Percentiles rank a stretch among this genome's conserved stretches.
Conservation (phyloP, 2,329 filamentous ascomycete species). For the Fusarium papillatum region DNA sequence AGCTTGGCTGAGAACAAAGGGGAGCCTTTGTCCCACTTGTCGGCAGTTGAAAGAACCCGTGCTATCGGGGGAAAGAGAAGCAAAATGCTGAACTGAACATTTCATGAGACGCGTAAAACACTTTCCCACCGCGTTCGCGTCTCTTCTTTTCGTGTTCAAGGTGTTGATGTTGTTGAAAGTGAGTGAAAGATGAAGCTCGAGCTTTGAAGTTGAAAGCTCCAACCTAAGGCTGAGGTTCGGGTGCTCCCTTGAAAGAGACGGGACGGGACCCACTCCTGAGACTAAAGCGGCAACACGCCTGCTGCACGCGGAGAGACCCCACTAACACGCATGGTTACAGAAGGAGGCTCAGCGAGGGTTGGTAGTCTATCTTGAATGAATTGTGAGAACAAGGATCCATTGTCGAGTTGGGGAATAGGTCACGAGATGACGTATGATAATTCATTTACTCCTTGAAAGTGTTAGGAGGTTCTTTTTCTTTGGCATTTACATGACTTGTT, state of each 20-base stretch:
- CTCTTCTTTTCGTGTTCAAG: neutral
- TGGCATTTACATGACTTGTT: neutral
- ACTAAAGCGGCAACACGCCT: neutral
- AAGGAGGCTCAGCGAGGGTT: conserved; percentile 18
- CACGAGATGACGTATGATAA: neutral
- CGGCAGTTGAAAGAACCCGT: conserved; percentile 9
- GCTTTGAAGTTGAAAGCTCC: conserved; percentile 10
- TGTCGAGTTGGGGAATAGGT: neutral
- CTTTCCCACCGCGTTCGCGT: neutral
- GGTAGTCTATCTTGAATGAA: neutral
- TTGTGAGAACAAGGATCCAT: neutral
- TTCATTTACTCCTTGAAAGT: neutral
- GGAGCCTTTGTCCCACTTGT: conserved; percentile 23
- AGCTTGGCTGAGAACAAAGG: conserved; percentile 9
- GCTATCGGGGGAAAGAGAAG: neutral
- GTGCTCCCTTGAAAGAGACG: conserved; percentile 10
- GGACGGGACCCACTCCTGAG: conserved; percentile 10
- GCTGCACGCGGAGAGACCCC: neutral
- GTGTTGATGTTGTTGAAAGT: neutral
- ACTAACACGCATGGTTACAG: neutral
- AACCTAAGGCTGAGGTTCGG: conserved; percentile 8
- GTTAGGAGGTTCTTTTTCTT: neutral
- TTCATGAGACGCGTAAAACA: neutral
- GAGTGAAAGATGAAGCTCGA: conserved; percentile 2
- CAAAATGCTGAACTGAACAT: neutral